These are phyloP conservation scores for Citrus trifoliata DNA, from an alignment of 345 rosid species.

Conservation along the genomic window DNA sequence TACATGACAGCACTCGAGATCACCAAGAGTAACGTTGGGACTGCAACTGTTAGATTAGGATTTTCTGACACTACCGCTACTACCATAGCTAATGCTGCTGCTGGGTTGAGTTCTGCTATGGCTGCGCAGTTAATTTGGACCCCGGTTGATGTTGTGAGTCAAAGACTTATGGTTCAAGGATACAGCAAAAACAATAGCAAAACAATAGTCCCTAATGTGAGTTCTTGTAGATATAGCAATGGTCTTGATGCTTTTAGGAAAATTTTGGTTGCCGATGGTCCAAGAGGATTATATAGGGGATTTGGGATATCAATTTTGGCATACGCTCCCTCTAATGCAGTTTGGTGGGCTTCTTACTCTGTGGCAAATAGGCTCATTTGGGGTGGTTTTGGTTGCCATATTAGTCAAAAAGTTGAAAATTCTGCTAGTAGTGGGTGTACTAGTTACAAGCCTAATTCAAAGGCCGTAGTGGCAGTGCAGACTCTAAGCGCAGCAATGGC, in stretches of 20 bases:
- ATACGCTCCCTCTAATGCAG: slow-evolving; percentile 92
- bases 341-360: slow-evolving; percentile 99
- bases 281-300: slow-evolving; percentile 81
- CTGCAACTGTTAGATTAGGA: slow-evolving; percentile 70
- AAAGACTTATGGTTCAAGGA: slow-evolving; percentile 90
- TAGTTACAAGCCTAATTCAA: slow-evolving; percentile 34
- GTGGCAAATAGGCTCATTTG: slow-evolving; percentile 63
- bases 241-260: slow-evolving; percentile 82
- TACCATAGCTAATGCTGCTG: slow-evolving; percentile 75
- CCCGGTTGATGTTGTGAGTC: slow-evolving; percentile 88
- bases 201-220: slow-evolving; percentile 27
- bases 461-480: slow-evolving; percentile 55
- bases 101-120: slow-evolving; percentile 82
- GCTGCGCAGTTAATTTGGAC: slow-evolving; percentile 95
- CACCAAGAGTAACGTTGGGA: slow-evolving; percentile 74
- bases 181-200: slow-evolving; percentile 24
- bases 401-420: slow-evolving; percentile 26
- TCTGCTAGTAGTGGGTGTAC: slow-evolving; percentile 7
- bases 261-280: slow-evolving; percentile 72
- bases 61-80: slow-evolving; percentile 62
- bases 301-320: slow-evolving; percentile 92
- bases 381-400: slow-evolving; percentile 40
- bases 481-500: slow-evolving; percentile 77
- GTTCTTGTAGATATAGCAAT: slow-evolving; percentile 47
- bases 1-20: slow-evolving; percentile 90